phyloP scores from a whole-genome alignment of 2,329 filamentous ascomycete species.

The Colletotrichum cuscutae region DNA sequence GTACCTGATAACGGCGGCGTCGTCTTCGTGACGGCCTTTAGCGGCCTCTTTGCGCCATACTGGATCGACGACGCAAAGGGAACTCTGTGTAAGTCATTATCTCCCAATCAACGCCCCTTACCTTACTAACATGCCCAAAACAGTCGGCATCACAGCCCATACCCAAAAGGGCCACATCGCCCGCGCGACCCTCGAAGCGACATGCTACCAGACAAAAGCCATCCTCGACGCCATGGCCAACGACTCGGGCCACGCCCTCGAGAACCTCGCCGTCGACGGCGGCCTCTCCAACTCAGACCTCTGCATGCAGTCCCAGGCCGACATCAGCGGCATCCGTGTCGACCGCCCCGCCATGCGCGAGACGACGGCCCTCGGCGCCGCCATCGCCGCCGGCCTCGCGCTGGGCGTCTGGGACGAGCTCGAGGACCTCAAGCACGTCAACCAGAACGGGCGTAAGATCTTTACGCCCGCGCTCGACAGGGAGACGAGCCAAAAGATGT shows the following conservation, averaged over 20 bases:
- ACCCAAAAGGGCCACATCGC: slow-evolving; percentile 89
- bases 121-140: not conserved
- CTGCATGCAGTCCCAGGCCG: slow-evolving; percentile 91
- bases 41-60: slow-evolving; percentile 90
- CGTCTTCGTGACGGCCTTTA: slow-evolving; percentile 90
- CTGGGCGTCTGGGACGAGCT: slow-evolving; percentile 79
- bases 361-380: slow-evolving; percentile 88
- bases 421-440: slow-evolving; percentile 78
- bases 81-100: slow-evolving; percentile 74
- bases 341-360: slow-evolving; percentile 89
- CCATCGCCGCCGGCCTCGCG: slow-evolving; percentile 89
- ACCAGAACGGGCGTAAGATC: slow-evolving; percentile 73
- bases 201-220: slow-evolving; percentile 91
- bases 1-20: slow-evolving; percentile 82
- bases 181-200: slow-evolving; percentile 88
- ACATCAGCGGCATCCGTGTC: slow-evolving; percentile 84
- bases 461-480: slow-evolving; percentile 74
- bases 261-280: slow-evolving; percentile 84
- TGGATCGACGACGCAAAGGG: slow-evolving; percentile 95
- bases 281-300: slow-evolving; percentile 90
- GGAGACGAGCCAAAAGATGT: slow-evolving; percentile 51
- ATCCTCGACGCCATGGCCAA: slow-evolving; percentile 93
- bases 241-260: slow-evolving; percentile 81
- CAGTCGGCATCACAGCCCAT: slow-evolving; percentile 85
- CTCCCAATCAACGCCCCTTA: not conserved